Evolutionary conservation across 352 stramenopile species (phyloP).

Genomic region (Aphanomyces invadans): DNA sequence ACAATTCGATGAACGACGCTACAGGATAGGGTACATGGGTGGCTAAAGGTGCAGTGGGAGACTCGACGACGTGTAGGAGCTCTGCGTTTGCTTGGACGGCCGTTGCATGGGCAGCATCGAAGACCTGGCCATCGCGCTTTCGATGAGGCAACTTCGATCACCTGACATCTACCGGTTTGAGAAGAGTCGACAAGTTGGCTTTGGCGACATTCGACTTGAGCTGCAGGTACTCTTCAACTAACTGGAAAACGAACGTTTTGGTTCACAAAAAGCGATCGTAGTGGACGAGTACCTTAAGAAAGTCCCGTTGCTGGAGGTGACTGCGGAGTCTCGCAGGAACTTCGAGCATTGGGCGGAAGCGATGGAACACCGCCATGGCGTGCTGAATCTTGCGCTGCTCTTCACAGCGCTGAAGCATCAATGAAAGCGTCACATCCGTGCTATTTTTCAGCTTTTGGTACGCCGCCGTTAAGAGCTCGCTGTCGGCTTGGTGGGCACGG

Average conservation of each 20-base stretch:
- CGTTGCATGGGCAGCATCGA: conserved; percentile 51
- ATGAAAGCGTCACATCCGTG: conserved; percentile 55
- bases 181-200: conserved; percentile 46
- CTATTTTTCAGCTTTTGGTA: conserved; percentile 53
- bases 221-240: conserved; percentile 61
- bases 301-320: conserved; percentile 53
- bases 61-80: conserved; percentile 54
- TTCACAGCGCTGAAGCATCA: conserved; percentile 68
- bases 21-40: conserved; percentile 38
- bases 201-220: conserved; percentile 63
- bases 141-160: conserved; percentile 45
- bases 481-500: conserved; percentile 51
- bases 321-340: conserved; percentile 69
- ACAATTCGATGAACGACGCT: too few relatives aligned
- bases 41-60: conserved; percentile 44
- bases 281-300: conserved; percentile 35
- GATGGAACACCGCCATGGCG: conserved; percentile 55
- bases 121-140: too few relatives aligned
- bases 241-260: too few relatives aligned
- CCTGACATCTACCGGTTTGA: conserved; percentile 26
- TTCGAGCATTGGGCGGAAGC: conserved; percentile 61
- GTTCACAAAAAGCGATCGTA: too few relatives aligned
- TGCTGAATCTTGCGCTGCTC: conserved; percentile 71
- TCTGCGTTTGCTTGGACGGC: conserved; percentile 49
- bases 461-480: conserved; percentile 38